Evolutionary conservation across 768 basidiomycete species (phyloP).

Genomic region (Kwoniella sp.): DNA sequence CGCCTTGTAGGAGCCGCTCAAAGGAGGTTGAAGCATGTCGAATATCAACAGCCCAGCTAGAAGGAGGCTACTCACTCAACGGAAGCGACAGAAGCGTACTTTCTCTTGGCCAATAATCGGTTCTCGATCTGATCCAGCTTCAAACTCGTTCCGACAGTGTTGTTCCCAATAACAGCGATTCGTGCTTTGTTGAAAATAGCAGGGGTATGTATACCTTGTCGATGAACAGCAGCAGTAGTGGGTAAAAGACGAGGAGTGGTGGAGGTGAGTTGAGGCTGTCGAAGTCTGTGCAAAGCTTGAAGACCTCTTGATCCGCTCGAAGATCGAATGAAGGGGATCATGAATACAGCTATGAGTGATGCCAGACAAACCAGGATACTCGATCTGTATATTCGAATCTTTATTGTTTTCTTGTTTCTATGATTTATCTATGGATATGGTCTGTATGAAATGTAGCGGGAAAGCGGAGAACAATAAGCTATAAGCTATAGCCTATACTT

Average conservation of each 20-base stretch:
- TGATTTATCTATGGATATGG: too few relatives aligned
- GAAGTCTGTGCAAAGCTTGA: neutral
- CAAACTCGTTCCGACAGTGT: too few relatives aligned
- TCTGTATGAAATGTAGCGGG: too few relatives aligned
- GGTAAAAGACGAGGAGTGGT: neutral
- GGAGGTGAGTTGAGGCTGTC: neutral
- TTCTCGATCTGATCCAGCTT: neutral
- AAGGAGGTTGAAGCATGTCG: neutral
- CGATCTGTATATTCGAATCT: neutral
- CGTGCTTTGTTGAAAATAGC: too few relatives aligned
- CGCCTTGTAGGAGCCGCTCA: neutral
- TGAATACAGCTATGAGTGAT: neutral
- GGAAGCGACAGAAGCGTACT: constrained; percentile 20
- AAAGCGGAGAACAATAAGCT: neutral
- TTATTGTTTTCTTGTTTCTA: neutral
- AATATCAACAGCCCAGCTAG: too few relatives aligned
- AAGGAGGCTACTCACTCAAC: constrained; percentile 25
- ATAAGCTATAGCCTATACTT: neutral
- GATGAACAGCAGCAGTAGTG: neutral
- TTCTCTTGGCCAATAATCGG: constrained; percentile 4
- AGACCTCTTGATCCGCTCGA: neutral
- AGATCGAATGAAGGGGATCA: neutral
- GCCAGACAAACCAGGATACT: neutral
- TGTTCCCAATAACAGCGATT: too few relatives aligned
- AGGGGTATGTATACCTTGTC: neutral